phyloP scores from a whole-genome alignment of 306 rosid species.

The Prunus armeniaca region DNA sequence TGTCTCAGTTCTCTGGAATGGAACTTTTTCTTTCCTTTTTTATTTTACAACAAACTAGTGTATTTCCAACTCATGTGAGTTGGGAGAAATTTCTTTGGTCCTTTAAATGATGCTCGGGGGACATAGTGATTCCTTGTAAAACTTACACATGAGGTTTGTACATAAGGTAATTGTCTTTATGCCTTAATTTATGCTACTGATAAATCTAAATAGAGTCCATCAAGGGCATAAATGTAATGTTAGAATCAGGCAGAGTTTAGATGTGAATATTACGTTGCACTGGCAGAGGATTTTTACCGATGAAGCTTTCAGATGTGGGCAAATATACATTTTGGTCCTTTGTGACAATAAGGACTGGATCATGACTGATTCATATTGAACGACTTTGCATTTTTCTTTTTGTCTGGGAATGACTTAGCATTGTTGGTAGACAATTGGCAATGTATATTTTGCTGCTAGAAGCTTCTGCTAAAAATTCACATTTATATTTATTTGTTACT shows the following conservation, averaged over 20 bases:
- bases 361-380: background rate
- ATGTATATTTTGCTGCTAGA: background rate
- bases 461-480: constrained; percentile 1
- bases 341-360: background rate
- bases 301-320: background rate
- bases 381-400: background rate
- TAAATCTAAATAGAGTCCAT: background rate
- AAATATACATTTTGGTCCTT: background rate
- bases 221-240: background rate
- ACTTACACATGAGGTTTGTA: background rate
- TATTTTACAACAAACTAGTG: background rate
- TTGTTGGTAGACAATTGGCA: background rate
- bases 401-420: background rate
- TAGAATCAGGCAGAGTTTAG: background rate
- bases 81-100: background rate
- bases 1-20: background rate
- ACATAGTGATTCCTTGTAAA: background rate
- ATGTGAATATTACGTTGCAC: background rate
- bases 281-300: background rate
- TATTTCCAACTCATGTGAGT: too few species aligned
- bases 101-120: background rate
- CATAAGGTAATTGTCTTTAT: background rate
- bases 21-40: background rate
- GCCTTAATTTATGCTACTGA: background rate
- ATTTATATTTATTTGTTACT: background rate